phyloP scores from a whole-genome alignment of 345 rosid species.

The Brassica rapa region DNA sequence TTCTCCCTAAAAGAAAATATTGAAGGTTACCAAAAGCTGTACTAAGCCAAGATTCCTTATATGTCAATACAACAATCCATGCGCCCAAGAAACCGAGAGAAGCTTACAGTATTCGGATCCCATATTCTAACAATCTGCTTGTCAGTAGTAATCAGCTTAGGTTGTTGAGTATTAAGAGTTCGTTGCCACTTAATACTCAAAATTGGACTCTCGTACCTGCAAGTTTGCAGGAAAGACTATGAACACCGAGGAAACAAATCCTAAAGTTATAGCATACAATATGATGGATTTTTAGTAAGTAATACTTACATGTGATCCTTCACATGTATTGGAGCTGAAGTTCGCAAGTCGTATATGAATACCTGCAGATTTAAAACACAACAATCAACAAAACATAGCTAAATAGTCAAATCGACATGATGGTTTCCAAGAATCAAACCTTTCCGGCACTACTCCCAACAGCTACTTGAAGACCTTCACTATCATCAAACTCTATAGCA shows the following conservation, averaged over 20 bases:
- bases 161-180: constrained; percentile 72
- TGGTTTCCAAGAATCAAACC: constrained; percentile 47
- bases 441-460: constrained; percentile 91
- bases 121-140: constrained; percentile 86
- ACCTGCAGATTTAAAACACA: constrained; percentile 54
- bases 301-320: constrained; percentile 91
- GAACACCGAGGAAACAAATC: constrained; percentile 6
- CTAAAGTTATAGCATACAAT: not conserved
- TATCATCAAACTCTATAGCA: constrained; percentile 79
- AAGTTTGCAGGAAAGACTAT: constrained; percentile 20
- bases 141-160: constrained; percentile 78
- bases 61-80: no score
- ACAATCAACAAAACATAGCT: constrained; percentile 8
- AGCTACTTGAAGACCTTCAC: constrained; percentile 78
- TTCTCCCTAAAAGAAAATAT: constrained; percentile 76
- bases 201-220: constrained; percentile 90
- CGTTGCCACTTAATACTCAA: constrained; percentile 92
- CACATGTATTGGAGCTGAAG: constrained; percentile 73
- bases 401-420: not conserved
- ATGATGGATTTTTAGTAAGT: not conserved
- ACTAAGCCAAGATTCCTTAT: not conserved
- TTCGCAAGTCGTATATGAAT: constrained; percentile 83
- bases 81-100: constrained; percentile 5
- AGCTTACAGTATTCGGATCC: constrained; percentile 88
- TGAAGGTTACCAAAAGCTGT: constrained; percentile 7